phyloP scores from a whole-genome alignment of 208 protist genomes.

The Acanthamoeba pearcei region DNA sequence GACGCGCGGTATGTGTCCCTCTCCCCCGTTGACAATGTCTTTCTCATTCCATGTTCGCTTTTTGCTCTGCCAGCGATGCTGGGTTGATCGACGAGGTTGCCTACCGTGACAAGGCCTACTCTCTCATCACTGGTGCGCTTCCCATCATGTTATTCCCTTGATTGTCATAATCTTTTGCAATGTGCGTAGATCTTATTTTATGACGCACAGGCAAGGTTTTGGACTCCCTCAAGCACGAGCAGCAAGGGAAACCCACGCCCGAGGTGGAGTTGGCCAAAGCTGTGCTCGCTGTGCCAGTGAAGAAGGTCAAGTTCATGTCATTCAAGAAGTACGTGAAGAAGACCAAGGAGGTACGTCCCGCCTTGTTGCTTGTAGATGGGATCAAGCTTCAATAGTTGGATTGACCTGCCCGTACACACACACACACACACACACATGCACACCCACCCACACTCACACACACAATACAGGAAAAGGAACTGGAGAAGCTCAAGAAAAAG shows the following conservation, averaged over 20 bases:
- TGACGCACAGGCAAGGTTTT: neutral
- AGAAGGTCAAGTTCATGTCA: conserved; percentile 49
- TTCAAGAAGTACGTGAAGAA: conserved; percentile 52
- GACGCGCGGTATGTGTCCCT: neutral
- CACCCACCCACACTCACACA: neutral
- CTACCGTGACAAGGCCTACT: conserved; percentile 27
- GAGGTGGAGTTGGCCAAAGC: neutral
- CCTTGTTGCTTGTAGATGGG: neutral
- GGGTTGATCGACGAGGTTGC: conserved; percentile 26
- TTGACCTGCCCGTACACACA: too few species aligned
- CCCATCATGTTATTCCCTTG: too few species aligned
- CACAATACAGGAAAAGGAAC: neutral
- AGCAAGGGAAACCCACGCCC: neutral
- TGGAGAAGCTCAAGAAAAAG: neutral
- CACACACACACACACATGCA: too few species aligned
- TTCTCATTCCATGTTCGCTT: neutral
- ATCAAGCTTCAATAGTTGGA: too few species aligned
- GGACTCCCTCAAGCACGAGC: too few species aligned
- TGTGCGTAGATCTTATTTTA: neutral
- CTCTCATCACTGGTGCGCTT: neutral
- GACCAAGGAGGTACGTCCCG: conserved; percentile 26
- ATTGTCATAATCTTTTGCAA: too few species aligned
- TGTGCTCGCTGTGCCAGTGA: neutral
- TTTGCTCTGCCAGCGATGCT: neutral
- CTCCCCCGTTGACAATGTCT: neutral